Percentiles rank a stretch among this genome's conserved stretches.
Evolutionary conservation across 805 yeast species (phyloP).

Genomic region (Starmerella floricola): DNA sequence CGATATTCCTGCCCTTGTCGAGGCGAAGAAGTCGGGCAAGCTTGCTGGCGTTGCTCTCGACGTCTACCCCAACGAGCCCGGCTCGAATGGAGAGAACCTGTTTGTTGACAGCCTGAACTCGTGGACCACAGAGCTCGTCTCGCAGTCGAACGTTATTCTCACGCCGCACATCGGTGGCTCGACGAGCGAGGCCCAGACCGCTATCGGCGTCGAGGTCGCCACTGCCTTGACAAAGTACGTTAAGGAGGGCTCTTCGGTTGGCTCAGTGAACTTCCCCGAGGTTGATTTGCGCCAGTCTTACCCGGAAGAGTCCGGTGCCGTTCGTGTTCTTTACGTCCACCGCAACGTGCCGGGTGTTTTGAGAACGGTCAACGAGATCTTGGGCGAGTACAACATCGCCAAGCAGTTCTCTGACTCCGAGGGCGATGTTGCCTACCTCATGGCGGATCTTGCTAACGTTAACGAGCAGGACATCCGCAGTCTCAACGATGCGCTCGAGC

Average conservation of each 20-base stretch:
- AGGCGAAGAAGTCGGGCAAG: slow-evolving; percentile 84
- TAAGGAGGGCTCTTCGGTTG: slow-evolving; percentile 88
- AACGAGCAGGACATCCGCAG: slow-evolving; percentile 68
- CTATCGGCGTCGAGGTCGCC: slow-evolving; percentile 93
- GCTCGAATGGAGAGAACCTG: slow-evolving; percentile 79
- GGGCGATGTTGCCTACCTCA: slow-evolving; percentile 90
- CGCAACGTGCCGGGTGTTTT: slow-evolving; percentile 98
- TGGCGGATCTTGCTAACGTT: slow-evolving; percentile 93
- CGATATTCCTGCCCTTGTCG: slow-evolving; percentile 85
- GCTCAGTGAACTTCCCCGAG: slow-evolving; percentile 98
- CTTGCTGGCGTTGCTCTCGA: slow-evolving; percentile 96
- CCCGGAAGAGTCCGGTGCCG: slow-evolving; percentile 69
- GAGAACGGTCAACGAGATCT: slow-evolving; percentile 90
- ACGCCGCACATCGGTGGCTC: slow-evolving; percentile 99
- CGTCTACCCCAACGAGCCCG: slow-evolving; percentile 94
- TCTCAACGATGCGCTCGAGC: slow-evolving; percentile 72
- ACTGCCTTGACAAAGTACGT: slow-evolving; percentile 77
- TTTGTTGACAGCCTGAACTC: slow-evolving; percentile 62
- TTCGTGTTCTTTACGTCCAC: slow-evolving; percentile 90
- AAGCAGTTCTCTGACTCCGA: slow-evolving; percentile 96
- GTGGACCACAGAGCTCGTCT: slow-evolving; percentile 73
- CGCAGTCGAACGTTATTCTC: slow-evolving; percentile 76
- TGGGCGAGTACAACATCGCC: slow-evolving; percentile 89
- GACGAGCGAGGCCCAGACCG: slow-evolving; percentile 96
- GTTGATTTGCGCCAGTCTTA: slow-evolving; percentile 80